phyloP scores from a whole-genome alignment of 495 filamentous ascomycete genomes.

The Trichocladium uniseriatum region DNA sequence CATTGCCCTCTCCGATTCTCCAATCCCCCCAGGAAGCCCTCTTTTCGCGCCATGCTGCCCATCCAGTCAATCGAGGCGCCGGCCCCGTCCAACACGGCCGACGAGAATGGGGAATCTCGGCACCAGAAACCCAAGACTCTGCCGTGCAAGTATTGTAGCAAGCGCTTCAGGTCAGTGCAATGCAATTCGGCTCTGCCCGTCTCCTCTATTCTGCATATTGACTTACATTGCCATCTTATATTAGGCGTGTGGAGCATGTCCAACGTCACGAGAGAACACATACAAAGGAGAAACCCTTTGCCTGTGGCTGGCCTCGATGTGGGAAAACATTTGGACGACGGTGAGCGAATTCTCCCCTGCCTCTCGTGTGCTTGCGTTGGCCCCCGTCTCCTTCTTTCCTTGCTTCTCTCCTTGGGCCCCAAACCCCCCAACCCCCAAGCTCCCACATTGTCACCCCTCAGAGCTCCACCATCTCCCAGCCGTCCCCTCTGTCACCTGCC shows the following conservation, averaged over 20 bases:
- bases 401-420: not conserved
- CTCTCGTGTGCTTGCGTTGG: not conserved
- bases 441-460: conserved; percentile 3
- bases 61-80: conserved; percentile 42
- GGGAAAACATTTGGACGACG: conserved; percentile 50
- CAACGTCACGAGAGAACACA: conserved; percentile 53
- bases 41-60: conserved; percentile 35
- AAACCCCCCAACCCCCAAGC: conserved; percentile 2
- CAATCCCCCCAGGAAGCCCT: conserved; percentile 25
- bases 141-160: conserved; percentile 47
- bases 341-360: conserved; percentile 26
- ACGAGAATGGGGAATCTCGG: conserved; percentile 39
- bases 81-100: conserved; percentile 31
- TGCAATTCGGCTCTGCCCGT: conserved; percentile 12
- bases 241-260: conserved; percentile 51
- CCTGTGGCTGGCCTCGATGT: conserved; percentile 43
- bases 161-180: conserved; percentile 43
- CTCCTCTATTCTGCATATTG: conserved; percentile 26
- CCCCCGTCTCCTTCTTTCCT: not conserved
- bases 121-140: conserved; percentile 46
- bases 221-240: conserved; percentile 35
- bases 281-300: conserved; percentile 52
- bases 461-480: conserved; percentile 7
- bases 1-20: conserved; percentile 30
- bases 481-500: conserved; percentile 6